Percentiles rank a stretch among this genome's conserved stretches.
Evolutionary conservation across 768 basidiomycete species (phyloP).

Genomic region (Naematelia aurantialba): DNA sequence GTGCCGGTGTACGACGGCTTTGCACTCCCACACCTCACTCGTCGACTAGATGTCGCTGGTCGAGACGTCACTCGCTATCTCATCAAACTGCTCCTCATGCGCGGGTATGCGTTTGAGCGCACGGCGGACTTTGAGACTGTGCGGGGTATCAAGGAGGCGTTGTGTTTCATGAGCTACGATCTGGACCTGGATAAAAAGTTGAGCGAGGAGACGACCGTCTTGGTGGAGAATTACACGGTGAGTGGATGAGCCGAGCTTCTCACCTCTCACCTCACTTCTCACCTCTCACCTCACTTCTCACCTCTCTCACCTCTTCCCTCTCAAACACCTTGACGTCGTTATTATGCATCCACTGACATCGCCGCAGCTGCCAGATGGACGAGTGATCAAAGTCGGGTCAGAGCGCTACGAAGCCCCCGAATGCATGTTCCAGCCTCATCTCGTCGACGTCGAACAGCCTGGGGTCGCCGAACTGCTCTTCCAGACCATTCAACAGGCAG

Average conservation of each 20-base stretch:
- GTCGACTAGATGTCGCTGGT: conserved; percentile 93
- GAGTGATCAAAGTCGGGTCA: conserved; percentile 93
- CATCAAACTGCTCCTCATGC: conserved; percentile 98
- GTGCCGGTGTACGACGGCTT: conserved; percentile 98
- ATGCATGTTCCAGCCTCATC: conserved; percentile 99
- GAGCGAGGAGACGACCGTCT: conserved; percentile 89
- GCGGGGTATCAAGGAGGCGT: conserved; percentile 95
- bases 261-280: background rate
- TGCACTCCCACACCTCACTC: conserved; percentile 88
- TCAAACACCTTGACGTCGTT: background rate
- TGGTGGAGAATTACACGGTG: conserved; percentile 95
- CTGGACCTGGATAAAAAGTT: conserved; percentile 90
- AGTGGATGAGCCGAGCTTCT: conserved; percentile 28
- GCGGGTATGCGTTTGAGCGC: conserved; percentile 99
- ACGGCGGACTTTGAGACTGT: conserved; percentile 99
- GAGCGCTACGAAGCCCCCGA: conserved; percentile 99
- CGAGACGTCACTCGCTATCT: conserved; percentile 97
- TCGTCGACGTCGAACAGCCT: conserved; percentile 94
- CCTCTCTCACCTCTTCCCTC: background rate
- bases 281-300: background rate
- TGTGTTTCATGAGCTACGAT: conserved; percentile 98
- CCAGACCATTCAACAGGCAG: conserved; percentile 86
- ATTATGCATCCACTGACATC: too few species aligned
- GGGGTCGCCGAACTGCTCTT: conserved; percentile 98
- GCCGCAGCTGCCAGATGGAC: conserved; percentile 82